phyloP scores from a whole-genome alignment of 179 eudicot species.

The Beta lomatogona region DNA sequence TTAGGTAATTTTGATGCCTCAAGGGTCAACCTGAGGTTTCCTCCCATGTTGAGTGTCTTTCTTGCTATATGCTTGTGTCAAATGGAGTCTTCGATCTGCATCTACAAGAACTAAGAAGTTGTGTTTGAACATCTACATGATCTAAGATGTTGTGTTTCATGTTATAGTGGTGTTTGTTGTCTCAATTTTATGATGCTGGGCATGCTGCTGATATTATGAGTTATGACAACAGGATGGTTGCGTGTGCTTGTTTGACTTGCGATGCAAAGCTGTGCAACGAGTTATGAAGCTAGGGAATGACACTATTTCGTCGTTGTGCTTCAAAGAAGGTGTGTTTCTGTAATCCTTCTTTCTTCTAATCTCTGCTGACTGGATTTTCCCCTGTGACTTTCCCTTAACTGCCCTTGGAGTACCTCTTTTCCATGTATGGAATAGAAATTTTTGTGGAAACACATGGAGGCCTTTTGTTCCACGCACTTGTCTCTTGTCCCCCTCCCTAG shows the following conservation, averaged over 20 bases:
- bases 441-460: not conserved
- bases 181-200: not conserved
- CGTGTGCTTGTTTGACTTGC: slow-evolving; percentile 82
- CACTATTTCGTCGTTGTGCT: slow-evolving; percentile 79
- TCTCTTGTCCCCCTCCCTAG: not conserved
- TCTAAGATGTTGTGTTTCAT: not conserved
- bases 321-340: slow-evolving; percentile 62
- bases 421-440: not conserved
- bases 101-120: no score
- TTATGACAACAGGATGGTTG: slow-evolving; percentile 69
- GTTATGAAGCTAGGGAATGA: slow-evolving; percentile 55
- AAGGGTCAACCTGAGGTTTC: not conserved
- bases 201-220: slow-evolving; percentile 5
- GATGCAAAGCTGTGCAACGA: slow-evolving; percentile 70
- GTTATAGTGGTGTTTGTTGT: not conserved
- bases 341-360: not conserved
- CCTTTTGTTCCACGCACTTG: not conserved
- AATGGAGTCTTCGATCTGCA: no score
- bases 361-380: not conserved
- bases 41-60: not conserved
- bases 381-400: not conserved
- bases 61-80: not conserved
- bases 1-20: not conserved
- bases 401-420: not conserved
- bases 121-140: not conserved